These are phyloP conservation scores for Coemansia sp. DNA, from an alignment of 371 early-diverging fungal genomes.

Conservation along the genomic window DNA sequence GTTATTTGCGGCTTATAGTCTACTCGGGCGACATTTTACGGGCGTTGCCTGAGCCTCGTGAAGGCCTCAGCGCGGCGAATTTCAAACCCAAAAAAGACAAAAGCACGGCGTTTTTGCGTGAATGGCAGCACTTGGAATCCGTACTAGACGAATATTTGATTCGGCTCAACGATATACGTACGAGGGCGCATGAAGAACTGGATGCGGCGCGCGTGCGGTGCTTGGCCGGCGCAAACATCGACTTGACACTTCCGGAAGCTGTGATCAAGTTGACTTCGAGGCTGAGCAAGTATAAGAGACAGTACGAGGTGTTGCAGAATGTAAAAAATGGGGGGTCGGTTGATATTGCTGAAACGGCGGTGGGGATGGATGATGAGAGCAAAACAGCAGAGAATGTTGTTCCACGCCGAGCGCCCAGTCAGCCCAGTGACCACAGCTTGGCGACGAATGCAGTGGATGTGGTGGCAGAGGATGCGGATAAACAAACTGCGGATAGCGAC, in stretches of 20 bases:
- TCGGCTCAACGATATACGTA: constrained; percentile 40
- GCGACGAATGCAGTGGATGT: neutral
- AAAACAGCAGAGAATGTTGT: neutral
- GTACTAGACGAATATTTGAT: constrained; percentile 43
- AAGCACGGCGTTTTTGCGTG: constrained; percentile 33
- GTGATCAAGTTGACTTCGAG: constrained; percentile 17
- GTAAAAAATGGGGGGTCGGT: constrained; percentile 12
- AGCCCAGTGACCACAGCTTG: neutral
- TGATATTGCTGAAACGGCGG: neutral
- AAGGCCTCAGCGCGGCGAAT: constrained; percentile 42
- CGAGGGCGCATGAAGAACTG: constrained; percentile 44
- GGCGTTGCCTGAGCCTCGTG: constrained; percentile 43
- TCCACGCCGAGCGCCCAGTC: neutral
- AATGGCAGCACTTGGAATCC: constrained; percentile 47
- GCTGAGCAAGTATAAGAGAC: constrained; percentile 24
- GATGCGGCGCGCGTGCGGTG: constrained; percentile 43
- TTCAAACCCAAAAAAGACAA: constrained; percentile 49
- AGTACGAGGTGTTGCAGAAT: constrained; percentile 30
- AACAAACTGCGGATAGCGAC: neutral
- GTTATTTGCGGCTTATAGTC: constrained; percentile 45
- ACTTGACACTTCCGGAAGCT: constrained; percentile 38
- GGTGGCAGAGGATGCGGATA: too few species aligned
- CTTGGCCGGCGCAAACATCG: constrained; percentile 34
- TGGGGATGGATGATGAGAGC: neutral
- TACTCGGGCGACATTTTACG: constrained; percentile 48